Evolutionary conservation across 768 basidiomycete species (phyloP).

Genomic region (Collybiopsis confluens): DNA sequence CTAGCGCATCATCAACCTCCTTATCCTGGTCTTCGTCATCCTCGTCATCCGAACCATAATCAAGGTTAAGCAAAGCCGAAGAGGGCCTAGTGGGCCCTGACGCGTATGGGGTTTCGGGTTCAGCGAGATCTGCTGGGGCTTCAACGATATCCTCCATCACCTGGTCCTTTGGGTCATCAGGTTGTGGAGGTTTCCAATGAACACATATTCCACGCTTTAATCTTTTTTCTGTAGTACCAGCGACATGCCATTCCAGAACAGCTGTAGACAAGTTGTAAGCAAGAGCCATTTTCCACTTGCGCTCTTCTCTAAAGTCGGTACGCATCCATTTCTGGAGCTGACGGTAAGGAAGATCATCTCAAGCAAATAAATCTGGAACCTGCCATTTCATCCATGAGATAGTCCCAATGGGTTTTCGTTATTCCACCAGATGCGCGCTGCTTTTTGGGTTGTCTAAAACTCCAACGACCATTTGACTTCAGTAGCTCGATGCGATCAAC

Average conservation of each 20-base stretch:
- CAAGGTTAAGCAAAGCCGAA: conserved; percentile 34
- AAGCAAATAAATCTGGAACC: conserved; percentile 17
- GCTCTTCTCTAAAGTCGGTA: conserved; percentile 90
- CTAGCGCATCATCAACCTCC: conserved; percentile 58
- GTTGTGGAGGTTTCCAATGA: conserved; percentile 53
- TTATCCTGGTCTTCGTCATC: conserved; percentile 56
- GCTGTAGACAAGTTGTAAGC: conserved; percentile 81
- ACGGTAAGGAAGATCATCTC: background rate
- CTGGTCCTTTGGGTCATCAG: conserved; percentile 30
- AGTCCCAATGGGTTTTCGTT: conserved; percentile 90
- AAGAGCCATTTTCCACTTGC: conserved; percentile 83
- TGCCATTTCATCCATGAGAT: conserved; percentile 95
- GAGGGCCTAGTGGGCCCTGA: conserved; percentile 3
- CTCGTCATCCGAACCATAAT: conserved; percentile 63
- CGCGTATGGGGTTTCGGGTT: conserved; percentile 9
- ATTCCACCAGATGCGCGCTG: conserved; percentile 74
- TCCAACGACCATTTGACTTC: conserved; percentile 81
- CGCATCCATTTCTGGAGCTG: conserved; percentile 88
- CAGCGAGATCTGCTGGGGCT: conserved; percentile 18
- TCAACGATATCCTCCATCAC: conserved; percentile 29
- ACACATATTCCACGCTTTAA: conserved; percentile 62
- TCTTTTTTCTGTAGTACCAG: conserved; percentile 60
- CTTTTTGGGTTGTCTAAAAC: conserved; percentile 93
- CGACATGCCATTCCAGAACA: conserved; percentile 85
- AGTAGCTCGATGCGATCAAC: conserved; percentile 82